These are phyloP conservation scores for Elsinoe arachidis DNA, from an alignment of 2,329 filamentous ascomycete genomes.

Conservation along the genomic window DNA sequence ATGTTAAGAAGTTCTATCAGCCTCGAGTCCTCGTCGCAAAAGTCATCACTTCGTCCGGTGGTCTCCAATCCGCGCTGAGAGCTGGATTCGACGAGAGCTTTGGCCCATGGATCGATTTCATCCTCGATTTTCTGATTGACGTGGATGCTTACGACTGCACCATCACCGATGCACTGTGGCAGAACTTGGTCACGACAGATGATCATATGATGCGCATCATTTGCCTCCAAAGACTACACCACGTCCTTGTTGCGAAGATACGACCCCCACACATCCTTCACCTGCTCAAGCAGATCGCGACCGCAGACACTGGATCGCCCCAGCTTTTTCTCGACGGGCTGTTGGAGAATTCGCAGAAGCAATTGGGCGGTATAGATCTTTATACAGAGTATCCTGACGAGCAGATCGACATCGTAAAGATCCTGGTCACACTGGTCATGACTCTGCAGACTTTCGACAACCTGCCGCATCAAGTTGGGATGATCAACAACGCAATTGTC, in stretches of 20 bases:
- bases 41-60: not conserved
- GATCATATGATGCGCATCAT: not conserved
- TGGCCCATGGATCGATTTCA: not conserved
- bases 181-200: not conserved
- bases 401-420: not conserved
- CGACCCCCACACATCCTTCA: not conserved
- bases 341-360: not conserved
- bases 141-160: not conserved
- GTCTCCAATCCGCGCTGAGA: not conserved
- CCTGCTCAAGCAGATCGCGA: not conserved
- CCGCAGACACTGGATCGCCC: not conserved
- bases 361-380: not conserved
- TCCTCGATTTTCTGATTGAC: not conserved
- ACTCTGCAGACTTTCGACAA: not conserved
- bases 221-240: not conserved
- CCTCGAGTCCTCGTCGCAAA: not conserved
- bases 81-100: not conserved
- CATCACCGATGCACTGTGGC: not conserved
- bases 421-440: not conserved
- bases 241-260: not conserved
- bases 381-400: not conserved
- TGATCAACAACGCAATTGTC: not conserved
- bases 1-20: not conserved
- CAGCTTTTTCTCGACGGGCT: not conserved
- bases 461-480: not conserved